Base-by-base conservation (phyloP, 345 rosid genomes). In the Physaria fendleri region DNA sequence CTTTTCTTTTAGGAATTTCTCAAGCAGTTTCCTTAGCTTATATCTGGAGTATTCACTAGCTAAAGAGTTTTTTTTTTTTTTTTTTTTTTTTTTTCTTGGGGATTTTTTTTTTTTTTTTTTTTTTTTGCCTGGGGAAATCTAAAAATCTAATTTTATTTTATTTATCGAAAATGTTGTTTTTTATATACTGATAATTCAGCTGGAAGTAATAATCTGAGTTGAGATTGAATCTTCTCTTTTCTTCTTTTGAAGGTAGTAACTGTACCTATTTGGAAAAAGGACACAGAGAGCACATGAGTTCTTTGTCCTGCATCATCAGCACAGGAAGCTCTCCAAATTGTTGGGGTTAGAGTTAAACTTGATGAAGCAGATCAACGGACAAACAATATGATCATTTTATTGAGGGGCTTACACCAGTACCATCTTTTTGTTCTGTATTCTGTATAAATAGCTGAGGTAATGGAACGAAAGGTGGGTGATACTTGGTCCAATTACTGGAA, bases 251-350 rank as follows among this genome's bases (percentile, higher is more conserved):
- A 86, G 97, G 91, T 86, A 42, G 80, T 93, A 45, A 81, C 89
- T 52, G 81, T 93, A 43, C 97, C 99, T 1, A 85, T 93, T 18
- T 93, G 97, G 94, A 93, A 80, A 71, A 89, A 89, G 57, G 86
- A 72, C 4, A 77, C 56, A 56, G 94, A 89, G 76, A 89, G 79
- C 81, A 28, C 79, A 51, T 79, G 74, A 56, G 95, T 93, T 56
- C 78, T 89, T 54, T 69, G 62, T 74, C 88, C 88, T 17, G 91
- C 95, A 48, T 64, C 79, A 41, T 83, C 85, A 48, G 80, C 79
- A 6, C 81, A 77, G 60, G 87, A 84, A 57, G 58, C 64, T 72
- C 65, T 89, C 59, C 83, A 80, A 30, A 59, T 62, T 27, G 82
- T 85, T 25, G 91, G 95, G 21, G 47, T 87, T 45, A 85, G 70